phyloP scores from a whole-genome alignment of 768 basidiomycete species.

The Piloderma croceum region DNA sequence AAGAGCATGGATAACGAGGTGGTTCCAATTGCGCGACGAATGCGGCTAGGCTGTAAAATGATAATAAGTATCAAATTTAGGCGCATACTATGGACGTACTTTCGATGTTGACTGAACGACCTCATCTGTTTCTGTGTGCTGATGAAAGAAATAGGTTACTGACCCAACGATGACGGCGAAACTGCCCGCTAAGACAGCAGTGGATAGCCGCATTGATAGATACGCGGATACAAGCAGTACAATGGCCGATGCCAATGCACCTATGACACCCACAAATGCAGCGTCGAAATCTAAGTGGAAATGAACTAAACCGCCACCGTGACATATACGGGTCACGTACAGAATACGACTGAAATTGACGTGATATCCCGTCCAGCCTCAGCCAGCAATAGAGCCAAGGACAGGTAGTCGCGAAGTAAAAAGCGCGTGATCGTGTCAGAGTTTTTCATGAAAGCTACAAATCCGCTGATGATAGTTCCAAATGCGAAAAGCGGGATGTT shows the following conservation, averaged over 20 bases:
- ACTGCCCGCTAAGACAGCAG: conserved; percentile 15
- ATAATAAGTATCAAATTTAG: too few species aligned
- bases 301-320: conserved; percentile 1
- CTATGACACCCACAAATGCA: conserved; percentile 19
- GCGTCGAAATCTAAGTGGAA: conserved; percentile 26
- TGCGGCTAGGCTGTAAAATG: neutral
- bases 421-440: too few species aligned
- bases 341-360: conserved; percentile 17
- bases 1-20: conserved; percentile 1
- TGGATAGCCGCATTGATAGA: conserved; percentile 5
- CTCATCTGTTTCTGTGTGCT: neutral
- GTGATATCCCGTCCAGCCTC: conserved; percentile 15
- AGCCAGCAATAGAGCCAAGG: conserved; percentile 13
- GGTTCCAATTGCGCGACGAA: neutral
- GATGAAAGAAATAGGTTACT: conserved; percentile 1
- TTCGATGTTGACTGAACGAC: neutral
- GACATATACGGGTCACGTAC: conserved; percentile 12
- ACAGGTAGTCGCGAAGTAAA: too few species aligned
- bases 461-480: conserved; percentile 6
- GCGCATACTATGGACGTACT: too few species aligned
- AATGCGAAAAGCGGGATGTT: conserved; percentile 2
- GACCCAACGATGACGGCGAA: conserved; percentile 8
- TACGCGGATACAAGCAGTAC: conserved; percentile 14
- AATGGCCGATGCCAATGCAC: conserved; percentile 17
- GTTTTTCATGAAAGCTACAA: too few species aligned